Percentiles rank a stretch among this genome's conserved stretches.
phyloP scores from a whole-genome alignment of 2,329 filamentous ascomycete genomes.

The Trichoderma koningii region DNA sequence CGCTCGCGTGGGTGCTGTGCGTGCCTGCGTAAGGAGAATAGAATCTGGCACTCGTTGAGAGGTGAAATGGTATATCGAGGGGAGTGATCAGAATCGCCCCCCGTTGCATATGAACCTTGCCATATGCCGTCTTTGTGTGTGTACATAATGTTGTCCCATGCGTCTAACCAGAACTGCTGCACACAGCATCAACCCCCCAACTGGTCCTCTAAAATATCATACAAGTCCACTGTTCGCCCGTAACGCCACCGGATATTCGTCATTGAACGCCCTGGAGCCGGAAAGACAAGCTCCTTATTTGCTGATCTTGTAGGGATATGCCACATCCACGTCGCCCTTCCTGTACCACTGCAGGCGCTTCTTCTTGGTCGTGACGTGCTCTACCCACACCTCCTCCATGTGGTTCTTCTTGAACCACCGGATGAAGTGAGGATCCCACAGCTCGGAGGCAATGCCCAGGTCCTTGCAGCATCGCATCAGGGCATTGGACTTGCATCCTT shows the following conservation, averaged over 20 bases:
- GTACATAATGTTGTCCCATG: not conserved
- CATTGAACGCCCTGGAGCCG: not conserved
- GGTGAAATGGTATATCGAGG: constrained; percentile 19
- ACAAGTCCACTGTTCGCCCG: constrained; percentile 24
- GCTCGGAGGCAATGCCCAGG: constrained; percentile 86
- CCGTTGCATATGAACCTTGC: not conserved
- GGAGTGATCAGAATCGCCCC: constrained; percentile 14
- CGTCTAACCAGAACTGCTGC: constrained; percentile 7
- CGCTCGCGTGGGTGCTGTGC: not conserved
- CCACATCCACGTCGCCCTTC: constrained; percentile 73
- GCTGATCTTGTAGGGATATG: constrained; percentile 58
- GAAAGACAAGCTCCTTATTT: constrained; percentile 26
- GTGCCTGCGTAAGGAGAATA: not conserved
- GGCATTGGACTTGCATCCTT: constrained; percentile 97
- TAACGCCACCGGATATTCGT: not conserved
- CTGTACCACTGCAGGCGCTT: constrained; percentile 83
- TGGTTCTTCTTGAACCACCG: constrained; percentile 75
- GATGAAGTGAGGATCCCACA: constrained; percentile 95
- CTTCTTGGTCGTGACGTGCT: constrained; percentile 85
- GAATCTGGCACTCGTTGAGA: constrained; percentile 5
- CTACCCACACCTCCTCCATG: constrained; percentile 82
- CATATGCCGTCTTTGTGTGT: constrained; percentile 11
- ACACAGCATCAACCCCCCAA: constrained; percentile 11
- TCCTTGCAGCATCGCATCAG: constrained; percentile 99
- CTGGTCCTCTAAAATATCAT: constrained; percentile 20